These are phyloP conservation scores for Sphagnum fallax DNA, from an alignment of 228 moss, liverwort and hornwort species.

Conservation along the genomic window DNA sequence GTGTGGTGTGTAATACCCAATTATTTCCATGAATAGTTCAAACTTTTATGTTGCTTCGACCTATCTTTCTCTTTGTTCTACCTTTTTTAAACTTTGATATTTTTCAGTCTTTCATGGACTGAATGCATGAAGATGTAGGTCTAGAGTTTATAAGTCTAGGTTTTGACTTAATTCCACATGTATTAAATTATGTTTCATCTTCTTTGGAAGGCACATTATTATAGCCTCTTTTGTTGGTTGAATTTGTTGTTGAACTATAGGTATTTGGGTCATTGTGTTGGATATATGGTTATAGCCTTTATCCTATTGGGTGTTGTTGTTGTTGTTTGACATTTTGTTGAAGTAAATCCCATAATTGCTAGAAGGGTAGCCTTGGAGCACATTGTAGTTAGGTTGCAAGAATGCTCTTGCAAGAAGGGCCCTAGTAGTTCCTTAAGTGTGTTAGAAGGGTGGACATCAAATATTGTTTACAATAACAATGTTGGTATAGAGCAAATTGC, in stretches of 20 bases:
- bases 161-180: too few species aligned
- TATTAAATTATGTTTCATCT: too few species aligned
- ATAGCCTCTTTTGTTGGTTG: too few species aligned
- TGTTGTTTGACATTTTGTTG: slow-evolving; percentile 77
- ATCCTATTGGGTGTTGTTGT: slow-evolving; percentile 86
- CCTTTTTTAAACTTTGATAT: too few species aligned
- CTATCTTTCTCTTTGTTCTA: too few species aligned
- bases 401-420: slow-evolving; percentile 91
- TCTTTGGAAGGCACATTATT: too few species aligned
- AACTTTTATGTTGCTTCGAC: too few species aligned
- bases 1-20: too few species aligned
- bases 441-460: slow-evolving; percentile 87
- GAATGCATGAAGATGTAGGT: too few species aligned
- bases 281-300: slow-evolving; percentile 92
- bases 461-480: slow-evolving; percentile 83
- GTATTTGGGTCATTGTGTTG: slow-evolving; percentile 98
- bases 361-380: slow-evolving; percentile 89
- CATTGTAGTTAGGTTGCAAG: slow-evolving; percentile 86
- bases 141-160: too few species aligned
- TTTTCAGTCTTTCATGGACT: too few species aligned
- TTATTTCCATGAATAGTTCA: too few species aligned
- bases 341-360: slow-evolving; percentile 80
- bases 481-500: slow-evolving; percentile 79
- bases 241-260: slow-evolving; percentile 17
- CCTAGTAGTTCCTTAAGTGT: slow-evolving; percentile 95